Base-by-base conservation (phyloP, 164 flowering plant genomes). In the Buxus sempervirens region DNA sequence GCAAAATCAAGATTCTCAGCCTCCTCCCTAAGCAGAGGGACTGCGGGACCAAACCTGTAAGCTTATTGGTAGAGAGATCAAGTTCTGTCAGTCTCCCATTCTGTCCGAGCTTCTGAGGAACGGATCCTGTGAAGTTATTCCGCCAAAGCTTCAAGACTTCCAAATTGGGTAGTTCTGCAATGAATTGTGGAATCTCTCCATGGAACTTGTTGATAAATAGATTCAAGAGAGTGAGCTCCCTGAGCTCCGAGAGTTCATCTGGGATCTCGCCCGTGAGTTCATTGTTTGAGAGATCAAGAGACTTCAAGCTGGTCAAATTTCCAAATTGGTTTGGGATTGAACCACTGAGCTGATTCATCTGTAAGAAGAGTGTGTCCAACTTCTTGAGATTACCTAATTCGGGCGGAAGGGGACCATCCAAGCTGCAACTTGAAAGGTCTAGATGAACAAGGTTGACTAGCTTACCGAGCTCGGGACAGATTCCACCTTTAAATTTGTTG, bases 221-320 rank as follows among this genome's bases (percentile, higher is more conserved):
- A 62, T 85, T 63, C 62, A 86, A 42, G 25, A 86, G 78, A 15
- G 73, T 73, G 18, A 88, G 84, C 49, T 82, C 72, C 20, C 23
- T 70, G 10, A 87, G 84, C 55, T 70, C 63, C 0, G 83, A 73
- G 10, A 89, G 76, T 80, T 82, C 85, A 0, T 58, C 60, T 0
- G 90, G 95, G 27, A 89, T 80, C 36, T 82, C 88, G 32, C 95
- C 95, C 0, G 81, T 76, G 16, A 89, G 69, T 23, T 57, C 75
- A 69, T 89, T 89, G 79, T 83, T 81, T 5, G 95, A 87, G 27
- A 89, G 77, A 76, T 89, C 95, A 36, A 89, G 80, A 19, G 81
- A 77, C 45, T 66, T 83, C 70, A 89, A 72, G 70, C 79, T 77
- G 20, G 73, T 83, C 74, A 87, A 9, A 58, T 82, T 81, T 48